These are phyloP conservation scores for Aciculosporium take DNA, from an alignment of 2,329 filamentous ascomycete species.

Conservation along the genomic window DNA sequence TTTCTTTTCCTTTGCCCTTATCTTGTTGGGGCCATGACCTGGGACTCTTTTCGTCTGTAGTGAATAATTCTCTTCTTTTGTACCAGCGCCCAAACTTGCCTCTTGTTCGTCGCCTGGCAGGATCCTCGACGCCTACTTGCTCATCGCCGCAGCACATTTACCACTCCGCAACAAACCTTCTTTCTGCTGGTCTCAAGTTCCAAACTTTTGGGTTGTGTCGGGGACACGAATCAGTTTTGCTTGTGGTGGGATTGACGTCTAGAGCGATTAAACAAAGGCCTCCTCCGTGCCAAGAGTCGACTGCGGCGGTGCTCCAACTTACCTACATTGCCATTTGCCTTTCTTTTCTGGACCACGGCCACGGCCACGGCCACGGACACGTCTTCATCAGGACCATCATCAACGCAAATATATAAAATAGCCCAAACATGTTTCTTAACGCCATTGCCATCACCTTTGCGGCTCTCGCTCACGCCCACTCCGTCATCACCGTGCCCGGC, in stretches of 20 bases:
- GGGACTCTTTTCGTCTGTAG: neutral
- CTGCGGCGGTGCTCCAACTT: too few relatives aligned
- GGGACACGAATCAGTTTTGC: too few relatives aligned
- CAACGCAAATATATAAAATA: neutral
- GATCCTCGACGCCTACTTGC: too few relatives aligned
- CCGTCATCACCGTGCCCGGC: slow-evolving; percentile 73
- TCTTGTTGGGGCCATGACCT: neutral
- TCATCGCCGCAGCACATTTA: too few relatives aligned
- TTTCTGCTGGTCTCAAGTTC: too few relatives aligned
- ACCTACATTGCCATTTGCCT: neutral
- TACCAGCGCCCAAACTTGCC: neutral
- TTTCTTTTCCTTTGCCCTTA: neutral
- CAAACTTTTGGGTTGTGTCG: too few relatives aligned
- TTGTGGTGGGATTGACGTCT: too few relatives aligned
- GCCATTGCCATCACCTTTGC: slow-evolving; percentile 28
- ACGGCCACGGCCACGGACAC: too few relatives aligned
- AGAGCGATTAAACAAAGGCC: too few relatives aligned
- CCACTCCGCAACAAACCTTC: too few relatives aligned
- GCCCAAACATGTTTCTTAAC: neutral
- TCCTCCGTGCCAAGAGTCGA: too few relatives aligned
- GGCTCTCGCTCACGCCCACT: slow-evolving; percentile 49
- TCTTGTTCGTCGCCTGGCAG: too few relatives aligned
- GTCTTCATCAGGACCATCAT: neutral
- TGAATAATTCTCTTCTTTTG: neutral
- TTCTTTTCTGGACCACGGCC: neutral